phyloP scores from a whole-genome alignment of 2,329 filamentous ascomycete genomes.

The Rhynchosporium agropyri region DNA sequence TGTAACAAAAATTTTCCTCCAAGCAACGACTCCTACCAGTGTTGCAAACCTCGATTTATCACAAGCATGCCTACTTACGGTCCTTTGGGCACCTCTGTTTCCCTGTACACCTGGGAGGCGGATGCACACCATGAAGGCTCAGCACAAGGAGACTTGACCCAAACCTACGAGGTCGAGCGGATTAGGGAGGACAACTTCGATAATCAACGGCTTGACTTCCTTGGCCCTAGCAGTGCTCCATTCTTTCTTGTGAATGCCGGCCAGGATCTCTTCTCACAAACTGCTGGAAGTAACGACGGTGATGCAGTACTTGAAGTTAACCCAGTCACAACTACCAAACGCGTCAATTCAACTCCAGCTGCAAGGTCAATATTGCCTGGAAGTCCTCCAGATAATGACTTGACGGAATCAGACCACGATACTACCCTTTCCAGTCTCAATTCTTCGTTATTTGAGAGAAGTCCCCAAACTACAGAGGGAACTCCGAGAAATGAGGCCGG shows the following conservation, averaged over 20 bases:
- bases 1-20: neutral
- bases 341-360: neutral
- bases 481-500: neutral
- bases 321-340: neutral
- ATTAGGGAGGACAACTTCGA: slow-evolving; percentile 25
- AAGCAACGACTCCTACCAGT: neutral
- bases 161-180: slow-evolving; percentile 13
- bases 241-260: slow-evolving; percentile 30
- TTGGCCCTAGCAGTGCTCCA: slow-evolving; percentile 22
- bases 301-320: neutral
- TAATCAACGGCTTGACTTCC: slow-evolving; percentile 22
- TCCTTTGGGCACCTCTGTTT: slow-evolving; percentile 17
- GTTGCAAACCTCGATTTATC: neutral
- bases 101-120: slow-evolving; percentile 23
- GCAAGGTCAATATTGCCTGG: neutral
- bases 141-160: slow-evolving; percentile 8
- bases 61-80: slow-evolving; percentile 25
- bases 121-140: neutral
- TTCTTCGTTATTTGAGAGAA: slow-evolving; percentile 7
- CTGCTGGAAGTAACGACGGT: neutral
- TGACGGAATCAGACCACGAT: slow-evolving; percentile 1
- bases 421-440: slow-evolving; percentile 4
- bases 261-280: slow-evolving; percentile 22
- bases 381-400: neutral
- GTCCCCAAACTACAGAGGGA: neutral